Evolutionary conservation across 2,329 filamentous ascomycete genomes (phyloP).

Genomic region (Gaeumannomyces sp.): DNA sequence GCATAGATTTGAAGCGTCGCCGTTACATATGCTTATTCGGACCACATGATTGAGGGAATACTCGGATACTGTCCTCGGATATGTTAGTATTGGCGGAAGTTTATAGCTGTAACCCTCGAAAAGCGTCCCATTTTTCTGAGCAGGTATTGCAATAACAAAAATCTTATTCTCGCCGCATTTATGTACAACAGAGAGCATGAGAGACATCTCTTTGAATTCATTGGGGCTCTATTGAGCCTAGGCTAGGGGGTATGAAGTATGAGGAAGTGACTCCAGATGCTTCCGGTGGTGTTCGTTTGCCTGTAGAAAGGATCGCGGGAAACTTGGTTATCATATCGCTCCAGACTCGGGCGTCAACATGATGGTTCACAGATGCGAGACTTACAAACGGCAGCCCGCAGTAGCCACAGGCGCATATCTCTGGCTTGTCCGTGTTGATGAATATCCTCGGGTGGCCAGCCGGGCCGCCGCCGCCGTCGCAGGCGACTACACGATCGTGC

Average conservation of each 20-base stretch:
- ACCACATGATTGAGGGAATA: too few relatives aligned
- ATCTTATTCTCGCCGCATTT: slow-evolving; percentile 1
- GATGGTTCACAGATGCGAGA: slow-evolving; percentile 12
- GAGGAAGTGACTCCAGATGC: slow-evolving; percentile 74
- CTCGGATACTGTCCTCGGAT: too few relatives aligned
- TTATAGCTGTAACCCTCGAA: not conserved
- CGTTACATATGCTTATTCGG: too few relatives aligned
- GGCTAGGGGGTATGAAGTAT: slow-evolving; percentile 73
- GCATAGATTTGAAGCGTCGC: too few relatives aligned
- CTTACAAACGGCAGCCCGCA: slow-evolving; percentile 90
- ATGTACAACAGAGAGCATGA: slow-evolving; percentile 8
- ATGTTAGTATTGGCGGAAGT: not conserved
- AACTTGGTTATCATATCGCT: slow-evolving; percentile 4
- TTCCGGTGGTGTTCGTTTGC: slow-evolving; percentile 84
- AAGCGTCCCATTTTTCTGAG: not conserved
- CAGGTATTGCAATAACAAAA: not conserved
- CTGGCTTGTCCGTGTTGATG: slow-evolving; percentile 96
- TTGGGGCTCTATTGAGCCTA: slow-evolving; percentile 7
- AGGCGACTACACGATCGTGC: slow-evolving; percentile 72
- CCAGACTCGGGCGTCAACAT: too few relatives aligned
- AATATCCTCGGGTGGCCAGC: slow-evolving; percentile 88
- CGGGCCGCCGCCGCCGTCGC: slow-evolving; percentile 87
- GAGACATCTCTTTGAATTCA: not conserved
- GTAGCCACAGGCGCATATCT: slow-evolving; percentile 83
- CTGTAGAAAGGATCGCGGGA: slow-evolving; percentile 37